Evolutionary conservation across 257 asterid species (phyloP).

Genomic region (Agastache rugosa): DNA sequence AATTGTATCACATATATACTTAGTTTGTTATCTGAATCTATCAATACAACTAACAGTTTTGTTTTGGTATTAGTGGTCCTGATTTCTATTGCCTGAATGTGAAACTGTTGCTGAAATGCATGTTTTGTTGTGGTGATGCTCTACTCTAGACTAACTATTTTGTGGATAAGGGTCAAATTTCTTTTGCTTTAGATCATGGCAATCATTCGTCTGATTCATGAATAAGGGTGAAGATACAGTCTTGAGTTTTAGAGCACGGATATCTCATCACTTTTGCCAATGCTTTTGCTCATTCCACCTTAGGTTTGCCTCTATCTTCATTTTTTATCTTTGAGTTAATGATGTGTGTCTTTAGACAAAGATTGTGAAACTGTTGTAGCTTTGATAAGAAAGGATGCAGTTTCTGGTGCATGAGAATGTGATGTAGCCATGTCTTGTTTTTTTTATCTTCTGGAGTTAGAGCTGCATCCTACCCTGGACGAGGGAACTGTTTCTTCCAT

Average conservation of each 20-base stretch:
- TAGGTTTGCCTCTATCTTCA: no score
- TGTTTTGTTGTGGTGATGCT: not conserved
- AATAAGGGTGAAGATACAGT: not conserved
- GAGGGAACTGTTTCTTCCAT: not conserved
- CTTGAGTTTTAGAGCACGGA: not conserved
- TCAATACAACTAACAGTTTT: conserved; percentile 6
- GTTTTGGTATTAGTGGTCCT: not conserved
- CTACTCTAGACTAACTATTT: not conserved
- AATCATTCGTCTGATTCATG: not conserved
- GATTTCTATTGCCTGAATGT: not conserved
- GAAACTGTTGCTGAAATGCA: not conserved
- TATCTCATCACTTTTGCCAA: not conserved
- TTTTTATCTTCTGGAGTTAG: not conserved
- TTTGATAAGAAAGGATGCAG: not conserved
- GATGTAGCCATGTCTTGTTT: not conserved
- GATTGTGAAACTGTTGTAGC: not conserved
- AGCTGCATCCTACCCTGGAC: not conserved
- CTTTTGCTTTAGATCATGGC: not conserved
- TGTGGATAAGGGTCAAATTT: no score
- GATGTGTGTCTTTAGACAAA: not conserved
- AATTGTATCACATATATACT: not conserved
- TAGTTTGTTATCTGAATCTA: not conserved
- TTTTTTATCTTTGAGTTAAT: no score
- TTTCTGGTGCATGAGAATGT: not conserved
- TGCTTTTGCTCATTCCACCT: not conserved